phyloP scores from a whole-genome alignment of 306 rosid genomes.

The Trifolium pratense region DNA sequence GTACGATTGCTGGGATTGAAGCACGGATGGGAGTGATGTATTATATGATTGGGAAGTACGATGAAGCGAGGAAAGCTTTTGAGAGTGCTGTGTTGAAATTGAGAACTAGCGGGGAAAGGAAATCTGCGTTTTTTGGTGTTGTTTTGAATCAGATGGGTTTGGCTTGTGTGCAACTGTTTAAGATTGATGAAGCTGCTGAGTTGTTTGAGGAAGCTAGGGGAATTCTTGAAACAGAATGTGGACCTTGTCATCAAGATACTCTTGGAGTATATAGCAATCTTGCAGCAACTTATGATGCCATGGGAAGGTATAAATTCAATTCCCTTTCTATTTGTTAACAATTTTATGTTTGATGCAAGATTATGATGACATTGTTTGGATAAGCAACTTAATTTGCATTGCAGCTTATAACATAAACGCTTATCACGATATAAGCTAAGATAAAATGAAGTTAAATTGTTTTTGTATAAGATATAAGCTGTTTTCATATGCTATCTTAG shows the following conservation, averaged over 20 bases:
- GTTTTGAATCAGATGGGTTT: constrained; percentile 98
- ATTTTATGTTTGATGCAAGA: constrained; percentile 27
- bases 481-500: background rate
- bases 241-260: constrained; percentile 96
- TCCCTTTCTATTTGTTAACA: background rate
- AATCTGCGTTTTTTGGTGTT: constrained; percentile 96
- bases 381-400: background rate
- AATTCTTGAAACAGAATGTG: constrained; percentile 93
- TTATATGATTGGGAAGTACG: constrained; percentile 86
- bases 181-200: constrained; percentile 97
- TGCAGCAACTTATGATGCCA: constrained; percentile 98
- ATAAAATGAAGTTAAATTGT: background rate
- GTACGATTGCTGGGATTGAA: constrained; percentile 95
- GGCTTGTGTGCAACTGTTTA: constrained; percentile 93
- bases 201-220: constrained; percentile 96
- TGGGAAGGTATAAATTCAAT: constrained; percentile 77
- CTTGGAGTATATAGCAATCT: constrained; percentile 97
- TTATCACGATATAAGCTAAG: background rate
- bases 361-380: background rate
- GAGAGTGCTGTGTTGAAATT: constrained; percentile 87
- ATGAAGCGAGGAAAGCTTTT: constrained; percentile 77
- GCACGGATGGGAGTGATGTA: constrained; percentile 98
- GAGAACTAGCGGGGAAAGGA: constrained; percentile 92
- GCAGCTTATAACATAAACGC: background rate
- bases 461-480: background rate